Conservation (phyloP, 257 asterid genomes). For the Osmanthus fragrans region DNA sequence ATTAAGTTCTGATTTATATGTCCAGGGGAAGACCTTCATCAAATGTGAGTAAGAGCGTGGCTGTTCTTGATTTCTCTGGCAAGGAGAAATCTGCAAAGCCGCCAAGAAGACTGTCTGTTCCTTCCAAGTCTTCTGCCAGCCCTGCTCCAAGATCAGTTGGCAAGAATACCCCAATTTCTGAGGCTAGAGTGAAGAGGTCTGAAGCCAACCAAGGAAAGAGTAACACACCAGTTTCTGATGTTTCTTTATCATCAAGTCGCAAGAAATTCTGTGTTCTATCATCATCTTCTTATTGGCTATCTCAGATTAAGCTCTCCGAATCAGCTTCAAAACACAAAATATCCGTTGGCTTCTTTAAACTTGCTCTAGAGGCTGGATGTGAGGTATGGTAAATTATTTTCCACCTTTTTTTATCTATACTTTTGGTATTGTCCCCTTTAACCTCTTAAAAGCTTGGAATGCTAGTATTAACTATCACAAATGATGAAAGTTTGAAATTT, state of each 20-base stretch:
- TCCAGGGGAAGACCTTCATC: slow-evolving; percentile 58
- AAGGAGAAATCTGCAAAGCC: slow-evolving; percentile 72
- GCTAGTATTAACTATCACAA: neutral
- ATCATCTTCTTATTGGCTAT: slow-evolving; percentile 85
- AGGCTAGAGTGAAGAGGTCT: slow-evolving; percentile 60
- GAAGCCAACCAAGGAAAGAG: slow-evolving; percentile 45
- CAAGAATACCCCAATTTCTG: slow-evolving; percentile 75
- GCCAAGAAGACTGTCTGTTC: slow-evolving; percentile 83
- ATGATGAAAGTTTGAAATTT: neutral
- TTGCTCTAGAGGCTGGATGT: slow-evolving; percentile 82
- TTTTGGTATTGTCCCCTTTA: neutral
- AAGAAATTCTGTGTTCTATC: slow-evolving; percentile 59
- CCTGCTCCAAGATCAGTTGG: slow-evolving; percentile 63
- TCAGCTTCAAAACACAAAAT: slow-evolving; percentile 75
- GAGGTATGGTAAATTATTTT: slow-evolving; percentile 49
- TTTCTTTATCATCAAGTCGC: slow-evolving; percentile 48
- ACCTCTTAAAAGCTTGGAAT: neutral
- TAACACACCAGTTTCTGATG: slow-evolving; percentile 63
- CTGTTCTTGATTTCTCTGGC: slow-evolving; percentile 71
- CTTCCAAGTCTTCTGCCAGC: slow-evolving; percentile 60
- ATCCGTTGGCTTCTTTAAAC: slow-evolving; percentile 85
- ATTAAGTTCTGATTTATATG: neutral
- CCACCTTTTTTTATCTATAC: neutral
- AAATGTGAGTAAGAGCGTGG: slow-evolving; percentile 71
- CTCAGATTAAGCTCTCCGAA: slow-evolving; percentile 83